Evolutionary conservation across 495 filamentous ascomycete genomes (phyloP).

Genomic region (Tetracladium setigerum): DNA sequence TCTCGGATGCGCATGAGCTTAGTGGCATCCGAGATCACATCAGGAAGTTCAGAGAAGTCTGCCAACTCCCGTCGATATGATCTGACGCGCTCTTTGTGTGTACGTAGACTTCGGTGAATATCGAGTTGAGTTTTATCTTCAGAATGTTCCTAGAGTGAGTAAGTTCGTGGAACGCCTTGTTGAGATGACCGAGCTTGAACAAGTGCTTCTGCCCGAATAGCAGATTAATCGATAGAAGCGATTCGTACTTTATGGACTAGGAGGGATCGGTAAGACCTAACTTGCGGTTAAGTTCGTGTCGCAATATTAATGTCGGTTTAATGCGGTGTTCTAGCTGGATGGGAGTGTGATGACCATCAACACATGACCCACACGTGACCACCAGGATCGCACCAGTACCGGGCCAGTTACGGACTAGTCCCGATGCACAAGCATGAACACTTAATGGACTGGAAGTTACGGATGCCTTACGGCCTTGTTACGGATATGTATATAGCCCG

Average conservation of each 20-base stretch:
- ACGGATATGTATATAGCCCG: too few relatives aligned
- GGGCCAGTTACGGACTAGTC: too few relatives aligned
- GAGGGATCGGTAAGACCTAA: too few relatives aligned
- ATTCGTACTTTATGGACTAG: conserved; percentile 3
- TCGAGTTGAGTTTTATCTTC: background rate
- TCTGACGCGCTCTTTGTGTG: background rate
- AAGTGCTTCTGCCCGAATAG: background rate
- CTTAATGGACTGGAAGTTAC: too few relatives aligned
- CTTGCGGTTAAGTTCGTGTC: background rate
- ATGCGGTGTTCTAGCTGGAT: conserved; percentile 2
- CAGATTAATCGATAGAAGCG: background rate
- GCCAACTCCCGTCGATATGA: conserved; percentile 5
- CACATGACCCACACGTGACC: too few relatives aligned
- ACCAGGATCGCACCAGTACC: too few relatives aligned
- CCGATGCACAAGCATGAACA: too few relatives aligned
- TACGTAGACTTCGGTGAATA: conserved; percentile 2
- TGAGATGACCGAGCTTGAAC: background rate
- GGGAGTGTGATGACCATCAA: too few relatives aligned
- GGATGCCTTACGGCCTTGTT: too few relatives aligned
- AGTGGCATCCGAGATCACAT: conserved; percentile 37
- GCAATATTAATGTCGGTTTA: background rate
- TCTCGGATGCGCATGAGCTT: conserved; percentile 36
- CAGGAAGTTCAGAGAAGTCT: conserved; percentile 20
- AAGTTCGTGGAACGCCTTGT: background rate
- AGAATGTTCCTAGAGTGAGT: background rate